Evolutionary conservation across 2,329 filamentous ascomycete genomes (phyloP), one percentile per base, ranked within the genome.

Genomic region (Pestalotiopsis sp.): DNA sequence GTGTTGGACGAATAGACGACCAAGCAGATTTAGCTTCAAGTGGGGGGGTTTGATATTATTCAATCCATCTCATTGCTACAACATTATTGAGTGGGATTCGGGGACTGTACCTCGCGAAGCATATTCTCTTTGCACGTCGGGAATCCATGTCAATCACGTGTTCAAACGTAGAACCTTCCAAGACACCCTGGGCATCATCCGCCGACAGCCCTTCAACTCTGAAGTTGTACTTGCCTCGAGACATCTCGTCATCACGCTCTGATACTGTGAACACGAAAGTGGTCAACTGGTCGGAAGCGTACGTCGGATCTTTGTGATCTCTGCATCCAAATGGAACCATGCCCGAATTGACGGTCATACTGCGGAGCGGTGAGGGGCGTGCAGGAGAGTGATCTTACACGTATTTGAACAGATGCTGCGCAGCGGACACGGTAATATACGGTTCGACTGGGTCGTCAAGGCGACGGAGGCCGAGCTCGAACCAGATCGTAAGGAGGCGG

Each of bases 181-280:
- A n/a, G 41, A 45, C 14, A 45, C 13, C 13, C 13, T 13, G 13
- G 17, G 41, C 13, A n/a, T 45, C 41, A 6, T 13, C 41, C 41
- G 12, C 41, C 17, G 41, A n/a, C 41, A 58, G 20, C 7, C 56
- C 56, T 27, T 23, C 56, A 13, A 58, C 56, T 12, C 9, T 14
- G 31, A 62, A 6, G n/a, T 27, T 2, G 27, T 36, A 40, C 4
- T 13, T 62, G 31, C 23, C 84, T 80, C 4, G 84, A 84, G 4
- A 84, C 84, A 58, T 87, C 85, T 68, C 68, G 23, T 69, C 68
- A 14, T 68, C 66, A 31, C 69, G 63, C 17, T 70, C 67, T 6
- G 65, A 64, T 27, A 66, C 40, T 13, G 4, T 49, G 40, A 68
- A 70, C n/a, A 56, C 17, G 38, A 72, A 72, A 31, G 20, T 58